A percentile compares a stretch with the other conserved stretches of the same genome.
Evolutionary conservation across 495 filamentous ascomycete genomes (phyloP).

Genomic region (Penicillium herquei): DNA sequence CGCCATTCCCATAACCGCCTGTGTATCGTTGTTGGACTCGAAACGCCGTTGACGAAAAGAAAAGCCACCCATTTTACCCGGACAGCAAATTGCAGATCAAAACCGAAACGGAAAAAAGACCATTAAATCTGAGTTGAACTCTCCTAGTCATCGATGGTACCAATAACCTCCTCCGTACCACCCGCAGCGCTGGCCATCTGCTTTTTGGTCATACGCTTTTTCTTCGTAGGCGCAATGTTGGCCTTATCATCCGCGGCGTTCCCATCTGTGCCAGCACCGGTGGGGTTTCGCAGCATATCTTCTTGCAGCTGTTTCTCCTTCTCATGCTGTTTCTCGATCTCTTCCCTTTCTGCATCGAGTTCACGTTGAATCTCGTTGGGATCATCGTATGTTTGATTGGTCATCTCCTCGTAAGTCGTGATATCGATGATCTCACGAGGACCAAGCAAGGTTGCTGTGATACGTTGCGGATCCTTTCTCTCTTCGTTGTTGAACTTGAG

Average conservation of each 20-base stretch:
- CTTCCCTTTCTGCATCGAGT: conserved; percentile 69
- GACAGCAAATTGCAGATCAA: neutral
- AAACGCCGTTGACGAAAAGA: conserved; percentile 14
- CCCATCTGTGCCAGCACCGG: conserved; percentile 32
- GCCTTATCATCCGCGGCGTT: conserved; percentile 37
- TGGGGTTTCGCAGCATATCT: conserved; percentile 47
- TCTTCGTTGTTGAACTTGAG: conserved; percentile 93
- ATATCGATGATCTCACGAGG: conserved; percentile 61
- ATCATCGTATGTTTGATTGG: conserved; percentile 54
- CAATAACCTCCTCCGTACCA: conserved; percentile 43
- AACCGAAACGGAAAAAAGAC: neutral
- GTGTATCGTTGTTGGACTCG: conserved; percentile 6
- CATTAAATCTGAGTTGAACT: no score
- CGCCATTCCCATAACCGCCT: conserved; percentile 3
- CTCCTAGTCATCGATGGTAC: conserved; percentile 31
- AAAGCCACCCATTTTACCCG: neutral
- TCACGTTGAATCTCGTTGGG: conserved; percentile 56
- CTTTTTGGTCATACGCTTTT: conserved; percentile 40
- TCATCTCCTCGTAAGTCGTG: conserved; percentile 62
- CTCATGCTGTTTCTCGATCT: conserved; percentile 64
- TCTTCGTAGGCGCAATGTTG: conserved; percentile 30
- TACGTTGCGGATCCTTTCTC: conserved; percentile 62
- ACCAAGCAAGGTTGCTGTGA: conserved; percentile 66
- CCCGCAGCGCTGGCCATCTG: conserved; percentile 32
- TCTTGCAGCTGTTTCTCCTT: conserved; percentile 56